Evolutionary conservation across 78 protist genomes (phyloP).

Genomic region (Creolimax fragrantissima): DNA sequence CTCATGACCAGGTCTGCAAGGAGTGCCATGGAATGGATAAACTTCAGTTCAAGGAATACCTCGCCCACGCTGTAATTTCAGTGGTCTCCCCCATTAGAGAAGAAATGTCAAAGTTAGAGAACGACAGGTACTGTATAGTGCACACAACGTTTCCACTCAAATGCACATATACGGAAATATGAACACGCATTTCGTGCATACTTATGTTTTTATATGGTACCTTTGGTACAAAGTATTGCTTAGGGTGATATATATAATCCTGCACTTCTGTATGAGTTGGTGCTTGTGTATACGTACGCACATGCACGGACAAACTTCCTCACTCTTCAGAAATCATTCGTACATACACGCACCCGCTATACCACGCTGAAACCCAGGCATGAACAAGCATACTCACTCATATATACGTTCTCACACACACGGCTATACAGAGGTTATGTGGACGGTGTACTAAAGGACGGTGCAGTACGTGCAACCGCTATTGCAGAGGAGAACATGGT

Average conservation of each 20-base stretch:
- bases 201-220: not conserved
- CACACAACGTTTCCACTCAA: not conserved
- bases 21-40: not conserved
- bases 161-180: not conserved
- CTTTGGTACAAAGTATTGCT: not conserved
- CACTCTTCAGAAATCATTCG: not conserved
- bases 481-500: not conserved
- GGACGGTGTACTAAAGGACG: not conserved
- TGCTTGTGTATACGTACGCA: not conserved
- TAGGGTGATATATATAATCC: not conserved
- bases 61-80: not conserved
- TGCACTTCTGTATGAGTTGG: not conserved
- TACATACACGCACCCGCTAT: not conserved
- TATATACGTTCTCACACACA: not conserved
- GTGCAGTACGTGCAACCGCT: not conserved
- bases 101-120: not conserved
- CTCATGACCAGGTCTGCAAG: not conserved
- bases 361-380: not conserved
- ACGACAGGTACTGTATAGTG: not conserved
- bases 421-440: not conserved
- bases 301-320: not conserved
- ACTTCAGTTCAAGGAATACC: not conserved
- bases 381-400: not conserved
- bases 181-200: not conserved
- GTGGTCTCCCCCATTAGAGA: not conserved